These are phyloP conservation scores for Fusarium avenaceum DNA, from an alignment of 2,329 filamentous ascomycete species.

Conservation along the genomic window DNA sequence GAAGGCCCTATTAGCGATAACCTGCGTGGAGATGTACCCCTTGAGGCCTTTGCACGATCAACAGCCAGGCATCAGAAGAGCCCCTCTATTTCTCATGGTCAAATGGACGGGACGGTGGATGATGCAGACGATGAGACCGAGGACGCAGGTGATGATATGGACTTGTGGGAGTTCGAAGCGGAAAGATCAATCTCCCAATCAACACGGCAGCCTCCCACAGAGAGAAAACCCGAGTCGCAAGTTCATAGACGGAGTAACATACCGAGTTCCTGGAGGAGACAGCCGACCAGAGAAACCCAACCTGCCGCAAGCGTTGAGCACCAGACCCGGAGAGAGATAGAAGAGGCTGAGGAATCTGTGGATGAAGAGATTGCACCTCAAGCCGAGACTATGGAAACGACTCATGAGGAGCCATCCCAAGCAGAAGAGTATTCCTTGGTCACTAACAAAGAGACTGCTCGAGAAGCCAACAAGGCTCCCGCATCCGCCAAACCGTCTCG, in stretches of 20 bases:
- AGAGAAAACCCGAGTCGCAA: constrained; percentile 41
- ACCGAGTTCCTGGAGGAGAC: constrained; percentile 58
- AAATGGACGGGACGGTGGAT: constrained; percentile 33
- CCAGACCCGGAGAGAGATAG: constrained; percentile 5
- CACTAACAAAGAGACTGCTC: constrained; percentile 44
- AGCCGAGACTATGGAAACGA: constrained; percentile 28
- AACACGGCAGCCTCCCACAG: constrained; percentile 50
- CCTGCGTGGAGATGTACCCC: constrained; percentile 54
- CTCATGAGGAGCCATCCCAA: constrained; percentile 39
- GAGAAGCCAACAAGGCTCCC: constrained; percentile 32
- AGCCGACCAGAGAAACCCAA: constrained; percentile 41
- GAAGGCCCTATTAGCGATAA: constrained; percentile 56
- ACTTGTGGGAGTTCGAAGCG: constrained; percentile 72
- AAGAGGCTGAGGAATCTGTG: constrained; percentile 1
- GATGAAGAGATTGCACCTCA: constrained; percentile 21
- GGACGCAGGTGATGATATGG: constrained; percentile 58
- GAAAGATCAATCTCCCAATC: constrained; percentile 59
- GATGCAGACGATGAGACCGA: constrained; percentile 39
- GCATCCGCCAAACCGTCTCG: constrained; percentile 51
- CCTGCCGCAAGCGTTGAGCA: not conserved
- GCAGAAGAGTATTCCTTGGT: constrained; percentile 63
- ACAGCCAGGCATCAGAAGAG: not conserved
- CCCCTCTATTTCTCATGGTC: constrained; percentile 14
- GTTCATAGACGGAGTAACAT: constrained; percentile 45
- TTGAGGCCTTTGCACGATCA: constrained; percentile 48